phyloP scores from a whole-genome alignment of 1,139 yeast species.

The Nakaseomyces kungkrabaensis region DNA sequence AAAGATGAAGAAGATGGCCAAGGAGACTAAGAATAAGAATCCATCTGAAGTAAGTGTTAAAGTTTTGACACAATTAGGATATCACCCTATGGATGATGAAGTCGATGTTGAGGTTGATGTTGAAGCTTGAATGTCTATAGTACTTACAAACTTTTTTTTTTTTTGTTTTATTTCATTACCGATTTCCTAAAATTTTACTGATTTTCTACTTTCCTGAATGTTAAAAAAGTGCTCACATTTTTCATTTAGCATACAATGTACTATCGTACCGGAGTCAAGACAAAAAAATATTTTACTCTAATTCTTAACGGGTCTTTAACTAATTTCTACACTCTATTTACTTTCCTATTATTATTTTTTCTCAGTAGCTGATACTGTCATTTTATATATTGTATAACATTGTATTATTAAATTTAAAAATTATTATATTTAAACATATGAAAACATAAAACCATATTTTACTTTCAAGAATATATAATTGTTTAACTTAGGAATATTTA shows the following conservation, averaged over 20 bases:
- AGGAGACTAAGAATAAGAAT: conserved; percentile 33
- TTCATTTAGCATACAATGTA: not conserved
- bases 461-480: too few relatives aligned
- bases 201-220: not conserved
- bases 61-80: not conserved
- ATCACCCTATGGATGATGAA: not conserved
- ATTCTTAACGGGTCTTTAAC: too few relatives aligned
- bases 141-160: not conserved
- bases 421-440: too few relatives aligned
- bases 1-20: conserved; percentile 35
- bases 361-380: too few relatives aligned
- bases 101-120: not conserved
- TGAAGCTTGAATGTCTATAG: not conserved
- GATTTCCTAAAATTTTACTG: not conserved
- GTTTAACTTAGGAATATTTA: not conserved
- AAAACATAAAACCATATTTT: too few relatives aligned
- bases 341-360: not conserved
- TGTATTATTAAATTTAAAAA: not conserved
- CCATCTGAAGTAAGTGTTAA: conserved; percentile 30
- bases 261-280: not conserved
- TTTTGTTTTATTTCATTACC: not conserved
- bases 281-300: too few relatives aligned
- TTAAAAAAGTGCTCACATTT: not conserved
- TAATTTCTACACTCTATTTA: too few relatives aligned
- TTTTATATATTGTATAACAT: not conserved